phyloP scores from a whole-genome alignment of 2,329 filamentous ascomycete genomes.

The Mariannaea sp. region DNA sequence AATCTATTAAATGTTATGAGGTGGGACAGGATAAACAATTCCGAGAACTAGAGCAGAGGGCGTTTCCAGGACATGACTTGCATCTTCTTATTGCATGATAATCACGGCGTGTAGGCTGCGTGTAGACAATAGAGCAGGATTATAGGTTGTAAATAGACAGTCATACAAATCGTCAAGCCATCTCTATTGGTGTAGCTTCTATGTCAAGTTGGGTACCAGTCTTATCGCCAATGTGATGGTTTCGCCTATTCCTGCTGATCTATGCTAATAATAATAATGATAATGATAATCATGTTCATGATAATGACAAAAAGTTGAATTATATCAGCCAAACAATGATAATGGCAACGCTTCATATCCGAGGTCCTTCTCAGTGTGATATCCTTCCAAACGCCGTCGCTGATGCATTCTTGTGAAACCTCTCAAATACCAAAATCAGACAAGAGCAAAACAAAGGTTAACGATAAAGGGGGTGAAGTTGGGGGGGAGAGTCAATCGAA shows the following conservation, averaged over 20 bases:
- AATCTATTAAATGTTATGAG: conserved; percentile 3
- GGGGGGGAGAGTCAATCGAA: not conserved
- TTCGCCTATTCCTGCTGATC: conserved; percentile 14
- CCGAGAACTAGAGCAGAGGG: conserved; percentile 29
- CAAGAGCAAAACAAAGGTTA: conserved; percentile 5
- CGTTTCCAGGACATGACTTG: conserved; percentile 27
- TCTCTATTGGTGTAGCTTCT: conserved; percentile 5
- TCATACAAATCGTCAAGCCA: not conserved
- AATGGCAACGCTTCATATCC: conserved; percentile 23
- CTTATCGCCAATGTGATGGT: conserved; percentile 22
- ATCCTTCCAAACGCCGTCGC: conserved; percentile 40
- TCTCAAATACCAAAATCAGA: conserved; percentile 17
- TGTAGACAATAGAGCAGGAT: conserved; percentile 14
- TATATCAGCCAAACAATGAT: not conserved
- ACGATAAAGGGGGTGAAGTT: conserved; percentile 15
- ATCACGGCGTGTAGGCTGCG: not conserved
- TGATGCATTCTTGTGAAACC: conserved; percentile 28
- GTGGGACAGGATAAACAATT: conserved; percentile 1
- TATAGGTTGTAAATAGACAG: not conserved
- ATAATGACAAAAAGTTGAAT: not conserved
- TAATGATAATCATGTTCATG: no score
- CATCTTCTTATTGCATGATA: conserved; percentile 1
- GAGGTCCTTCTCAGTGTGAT: conserved; percentile 5
- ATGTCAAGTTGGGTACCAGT: conserved; percentile 33
- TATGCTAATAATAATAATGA: not conserved